These are phyloP conservation scores for Flaveria robusta DNA, from an alignment of 129 eudicot genomes.

Conservation along the genomic window DNA sequence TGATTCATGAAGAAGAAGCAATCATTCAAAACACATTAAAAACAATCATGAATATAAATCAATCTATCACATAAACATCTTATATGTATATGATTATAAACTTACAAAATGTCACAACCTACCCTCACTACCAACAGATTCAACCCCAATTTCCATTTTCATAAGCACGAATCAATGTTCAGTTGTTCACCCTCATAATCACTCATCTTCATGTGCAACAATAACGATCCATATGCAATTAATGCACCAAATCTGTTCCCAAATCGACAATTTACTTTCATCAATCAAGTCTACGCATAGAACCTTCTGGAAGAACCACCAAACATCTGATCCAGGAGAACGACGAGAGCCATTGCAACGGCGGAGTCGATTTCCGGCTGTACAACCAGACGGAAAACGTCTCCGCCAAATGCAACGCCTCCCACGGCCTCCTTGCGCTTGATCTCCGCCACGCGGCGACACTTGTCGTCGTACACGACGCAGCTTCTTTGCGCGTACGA, in stretches of 20 bases:
- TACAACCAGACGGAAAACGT: conserved; percentile 57
- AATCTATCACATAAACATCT: not conserved
- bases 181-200: no score
- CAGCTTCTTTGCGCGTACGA: conserved; percentile 53
- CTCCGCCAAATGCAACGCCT: conserved; percentile 61
- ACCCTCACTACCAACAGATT: not conserved
- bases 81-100: no score
- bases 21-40: no score
- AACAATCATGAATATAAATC: no score
- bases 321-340: conserved; percentile 70
- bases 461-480: conserved; percentile 45
- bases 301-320: conserved; percentile 40
- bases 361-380: conserved; percentile 49
- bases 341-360: conserved; percentile 64
- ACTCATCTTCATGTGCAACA: no score
- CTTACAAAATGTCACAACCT: not conserved
- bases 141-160: no score
- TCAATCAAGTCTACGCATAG: conserved; percentile 1
- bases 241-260: conserved; percentile 17
- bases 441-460: conserved; percentile 68
- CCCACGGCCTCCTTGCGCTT: conserved; percentile 58
- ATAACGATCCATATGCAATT: not conserved
- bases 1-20: no score
- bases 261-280: not conserved
- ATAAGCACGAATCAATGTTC: no score